Conservation (phyloP, 129 eudicot species). For the Arctium lappa region DNA sequence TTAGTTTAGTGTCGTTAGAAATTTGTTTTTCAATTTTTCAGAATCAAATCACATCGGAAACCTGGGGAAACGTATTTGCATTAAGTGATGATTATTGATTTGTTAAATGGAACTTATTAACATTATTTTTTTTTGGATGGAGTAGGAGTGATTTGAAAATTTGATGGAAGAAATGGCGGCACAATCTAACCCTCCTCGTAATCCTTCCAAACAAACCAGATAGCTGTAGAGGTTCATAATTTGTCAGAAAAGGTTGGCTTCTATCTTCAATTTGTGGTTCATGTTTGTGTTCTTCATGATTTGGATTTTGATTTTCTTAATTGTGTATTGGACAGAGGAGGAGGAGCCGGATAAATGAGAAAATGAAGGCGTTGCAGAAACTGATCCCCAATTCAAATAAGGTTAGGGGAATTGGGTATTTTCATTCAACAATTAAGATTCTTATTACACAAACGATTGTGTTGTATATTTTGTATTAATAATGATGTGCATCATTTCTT, state of each 20-base stretch:
- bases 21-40: too few species aligned
- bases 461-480: too few species aligned
- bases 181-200: conserved; percentile 31
- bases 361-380: conserved; percentile 81
- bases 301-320: not conserved
- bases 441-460: not conserved
- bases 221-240: conserved; percentile 76
- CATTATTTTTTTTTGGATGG: not conserved
- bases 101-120: not conserved
- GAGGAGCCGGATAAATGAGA: conserved; percentile 84
- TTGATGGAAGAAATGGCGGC: conserved; percentile 40
- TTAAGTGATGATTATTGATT: not conserved
- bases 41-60: too few species aligned
- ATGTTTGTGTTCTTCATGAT: not conserved
- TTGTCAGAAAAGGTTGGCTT: conserved; percentile 61
- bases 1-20: not conserved
- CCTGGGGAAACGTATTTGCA: too few species aligned
- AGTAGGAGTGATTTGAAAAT: conserved; percentile 42
- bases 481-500: not conserved
- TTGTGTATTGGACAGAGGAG: conserved; percentile 49
- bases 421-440: not conserved
- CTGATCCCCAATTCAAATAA: conserved; percentile 83
- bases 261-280: not conserved
- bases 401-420: conserved; percentile 21
- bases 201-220: conserved; percentile 64